phyloP scores from a whole-genome alignment of 1,284 basidiomycete genomes.

The Rhodotorula sp. region DNA sequence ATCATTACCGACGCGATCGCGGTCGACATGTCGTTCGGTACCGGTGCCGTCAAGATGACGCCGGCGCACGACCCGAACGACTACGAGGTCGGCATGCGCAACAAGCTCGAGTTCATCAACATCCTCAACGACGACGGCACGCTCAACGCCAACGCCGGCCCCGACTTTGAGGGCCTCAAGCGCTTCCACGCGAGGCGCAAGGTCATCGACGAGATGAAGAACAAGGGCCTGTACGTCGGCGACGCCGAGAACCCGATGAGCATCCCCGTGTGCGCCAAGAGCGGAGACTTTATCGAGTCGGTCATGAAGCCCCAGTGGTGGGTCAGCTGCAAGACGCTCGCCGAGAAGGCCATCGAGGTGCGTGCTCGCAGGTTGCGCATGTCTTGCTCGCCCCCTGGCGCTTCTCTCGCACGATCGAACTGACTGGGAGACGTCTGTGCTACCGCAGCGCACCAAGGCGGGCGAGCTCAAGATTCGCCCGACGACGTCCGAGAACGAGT shows the following conservation, averaged over 20 bases:
- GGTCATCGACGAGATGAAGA: conserved; percentile 82
- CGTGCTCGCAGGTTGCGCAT: conserved; percentile 7
- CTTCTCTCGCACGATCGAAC: too few species aligned
- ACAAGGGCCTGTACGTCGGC: conserved; percentile 83
- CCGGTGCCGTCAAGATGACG: conserved; percentile 98
- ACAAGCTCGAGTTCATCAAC: conserved; percentile 91
- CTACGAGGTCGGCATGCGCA: conserved; percentile 89
- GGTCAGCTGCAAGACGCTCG: conserved; percentile 90
- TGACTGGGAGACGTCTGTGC: neutral
- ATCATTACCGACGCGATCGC: conserved; percentile 82
- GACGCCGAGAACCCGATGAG: conserved; percentile 95
- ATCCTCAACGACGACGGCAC: conserved; percentile 98
- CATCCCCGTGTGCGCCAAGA: conserved; percentile 90
- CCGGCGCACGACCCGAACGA: conserved; percentile 99
- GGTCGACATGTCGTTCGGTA: conserved; percentile 96
- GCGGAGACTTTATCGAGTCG: conserved; percentile 94
- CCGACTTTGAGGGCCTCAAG: conserved; percentile 77
- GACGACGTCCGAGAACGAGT: conserved; percentile 84
- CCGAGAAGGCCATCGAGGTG: conserved; percentile 84
- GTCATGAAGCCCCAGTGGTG: conserved; percentile 99
- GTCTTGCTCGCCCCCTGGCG: neutral
- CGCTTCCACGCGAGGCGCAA: conserved; percentile 89
- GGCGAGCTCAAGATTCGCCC: conserved; percentile 84
- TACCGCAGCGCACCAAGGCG: conserved; percentile 70
- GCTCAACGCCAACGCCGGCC: conserved; percentile 86